Base-by-base conservation (phyloP, 805 yeast genomes). In the Ogataea neopini region DNA sequence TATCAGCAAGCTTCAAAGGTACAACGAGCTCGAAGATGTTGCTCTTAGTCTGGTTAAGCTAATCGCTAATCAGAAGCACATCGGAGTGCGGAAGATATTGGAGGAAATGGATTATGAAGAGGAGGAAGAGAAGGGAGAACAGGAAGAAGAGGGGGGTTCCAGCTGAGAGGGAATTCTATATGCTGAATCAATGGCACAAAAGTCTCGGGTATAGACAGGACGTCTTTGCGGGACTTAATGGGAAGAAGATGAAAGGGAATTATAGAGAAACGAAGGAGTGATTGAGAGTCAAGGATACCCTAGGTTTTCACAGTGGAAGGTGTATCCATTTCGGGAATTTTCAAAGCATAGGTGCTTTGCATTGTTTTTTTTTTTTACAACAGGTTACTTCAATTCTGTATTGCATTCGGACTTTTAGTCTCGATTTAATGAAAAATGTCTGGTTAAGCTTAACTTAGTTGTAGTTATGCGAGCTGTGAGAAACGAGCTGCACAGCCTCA, bases 21-120 rank as follows among this genome's bases (percentile, higher is more conserved):
- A 84, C 62, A 81, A 84, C 56, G 88, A 83, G 50, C 63, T 85
- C 19, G 76, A 79, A 56, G 90, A 84, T 58, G 71, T 74, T 1
- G 86, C 88, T 0, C 57, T 82, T 44, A 73, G 76, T 6, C 60
- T 85, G 50, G 75, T 81, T 9, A 75, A 77, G 34, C 62, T 81
- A 69, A 80, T 84, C 26, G 85, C 88, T 0, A 81, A 79, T 43
- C 84, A 81, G 49, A 70, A 80, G 49, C 67, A 72, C 20, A 65
- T 76, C 22, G 68, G 74, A 38, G 59, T 79, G 4, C 63, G 67
- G 10, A 80, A 75, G 30, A 73, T 83, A 6, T 63, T 81, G 55
- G 69, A 73, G 11, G 86, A 83, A 56, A 75, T 81, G 72, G 80
- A 32, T 18, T 5, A 11, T 9, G 43, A 30, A n/a, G 29, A 40